Conservation (phyloP, 768 basidiomycete species). For the Boletus bicolor region DNA sequence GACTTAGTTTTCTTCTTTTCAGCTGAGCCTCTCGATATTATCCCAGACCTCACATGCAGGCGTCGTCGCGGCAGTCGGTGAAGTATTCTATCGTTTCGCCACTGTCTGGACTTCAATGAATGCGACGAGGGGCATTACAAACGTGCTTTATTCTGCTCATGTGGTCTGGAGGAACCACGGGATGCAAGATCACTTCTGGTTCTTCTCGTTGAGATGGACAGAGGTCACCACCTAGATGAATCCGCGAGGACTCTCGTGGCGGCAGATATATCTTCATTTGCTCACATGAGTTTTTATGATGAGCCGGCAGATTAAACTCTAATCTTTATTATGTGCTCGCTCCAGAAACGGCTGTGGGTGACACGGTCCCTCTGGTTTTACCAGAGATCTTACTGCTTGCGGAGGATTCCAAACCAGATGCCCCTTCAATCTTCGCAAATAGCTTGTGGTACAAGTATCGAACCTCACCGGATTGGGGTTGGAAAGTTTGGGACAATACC, state of each 20-base stretch:
- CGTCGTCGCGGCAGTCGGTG: conserved; percentile 59
- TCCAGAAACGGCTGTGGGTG: conserved; percentile 16
- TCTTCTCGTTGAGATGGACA: conserved; percentile 63
- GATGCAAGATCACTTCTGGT: conserved; percentile 61
- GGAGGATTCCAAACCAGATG: conserved; percentile 54
- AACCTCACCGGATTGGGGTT: conserved; percentile 68
- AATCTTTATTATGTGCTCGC: conserved; percentile 36
- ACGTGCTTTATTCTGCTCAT: conserved; percentile 59
- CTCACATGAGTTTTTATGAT: conserved; percentile 44
- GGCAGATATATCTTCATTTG: conserved; percentile 58
- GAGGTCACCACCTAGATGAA: conserved; percentile 51
- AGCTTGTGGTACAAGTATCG: conserved; percentile 82
- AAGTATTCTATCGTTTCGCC: conserved; percentile 66
- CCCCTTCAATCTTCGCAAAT: conserved; percentile 68
- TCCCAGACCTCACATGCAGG: conserved; percentile 50
- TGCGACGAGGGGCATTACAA: conserved; percentile 47
- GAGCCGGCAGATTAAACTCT: background rate
- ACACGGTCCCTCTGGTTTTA: conserved; percentile 36
- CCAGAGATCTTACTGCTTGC: conserved; percentile 70
- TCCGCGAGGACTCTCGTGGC: conserved; percentile 57
- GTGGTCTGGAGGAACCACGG: conserved; percentile 62
- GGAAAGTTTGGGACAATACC: conserved; percentile 83
- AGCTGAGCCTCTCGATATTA: conserved; percentile 56
- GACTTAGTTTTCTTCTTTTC: conserved; percentile 5
- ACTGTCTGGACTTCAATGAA: conserved; percentile 81